Conservation (phyloP, 2,329 filamentous ascomycete species). For the Madurella mycetomatis region DNA sequence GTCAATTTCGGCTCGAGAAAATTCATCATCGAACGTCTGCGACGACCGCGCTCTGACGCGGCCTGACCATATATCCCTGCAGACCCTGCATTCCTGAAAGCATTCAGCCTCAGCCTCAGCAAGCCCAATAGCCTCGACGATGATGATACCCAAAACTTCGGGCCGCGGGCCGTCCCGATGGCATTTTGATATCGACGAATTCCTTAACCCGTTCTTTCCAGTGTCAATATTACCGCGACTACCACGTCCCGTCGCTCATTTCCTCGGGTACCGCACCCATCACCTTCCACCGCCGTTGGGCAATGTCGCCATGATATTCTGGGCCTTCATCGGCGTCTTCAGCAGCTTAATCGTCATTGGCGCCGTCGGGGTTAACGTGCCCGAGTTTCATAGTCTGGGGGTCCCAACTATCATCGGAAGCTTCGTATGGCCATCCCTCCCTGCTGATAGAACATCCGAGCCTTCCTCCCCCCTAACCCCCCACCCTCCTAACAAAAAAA, state of each 20-base stretch:
- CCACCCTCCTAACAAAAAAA: not conserved
- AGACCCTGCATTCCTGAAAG: not conserved
- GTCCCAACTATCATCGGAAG: slow-evolving; percentile 63
- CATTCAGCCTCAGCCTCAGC: not conserved
- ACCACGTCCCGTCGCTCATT: slow-evolving; percentile 62
- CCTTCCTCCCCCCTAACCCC: slow-evolving; percentile 5
- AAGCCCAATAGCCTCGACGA: not conserved
- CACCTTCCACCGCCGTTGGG: slow-evolving; percentile 40
- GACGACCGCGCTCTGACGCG: not conserved
- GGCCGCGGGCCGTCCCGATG: slow-evolving; percentile 27
- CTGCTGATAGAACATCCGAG: too few species aligned
- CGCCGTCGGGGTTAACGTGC: slow-evolving; percentile 50
- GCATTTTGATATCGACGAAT: slow-evolving; percentile 72
- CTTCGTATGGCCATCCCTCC: slow-evolving; percentile 51
- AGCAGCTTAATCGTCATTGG: slow-evolving; percentile 56
- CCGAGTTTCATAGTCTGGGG: slow-evolving; percentile 47
- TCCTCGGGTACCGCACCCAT: slow-evolving; percentile 58
- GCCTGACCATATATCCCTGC: not conserved
- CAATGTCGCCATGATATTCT: slow-evolving; percentile 55
- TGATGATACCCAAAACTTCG: slow-evolving; percentile 1
- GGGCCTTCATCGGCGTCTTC: slow-evolving; percentile 63
- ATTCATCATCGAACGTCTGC: not conserved
- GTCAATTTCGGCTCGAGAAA: not conserved
- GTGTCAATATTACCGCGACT: slow-evolving; percentile 59
- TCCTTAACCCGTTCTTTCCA: slow-evolving; percentile 67